Evolutionary conservation across 306 rosid species (phyloP).

Genomic region (Lathyrus aphaca): DNA sequence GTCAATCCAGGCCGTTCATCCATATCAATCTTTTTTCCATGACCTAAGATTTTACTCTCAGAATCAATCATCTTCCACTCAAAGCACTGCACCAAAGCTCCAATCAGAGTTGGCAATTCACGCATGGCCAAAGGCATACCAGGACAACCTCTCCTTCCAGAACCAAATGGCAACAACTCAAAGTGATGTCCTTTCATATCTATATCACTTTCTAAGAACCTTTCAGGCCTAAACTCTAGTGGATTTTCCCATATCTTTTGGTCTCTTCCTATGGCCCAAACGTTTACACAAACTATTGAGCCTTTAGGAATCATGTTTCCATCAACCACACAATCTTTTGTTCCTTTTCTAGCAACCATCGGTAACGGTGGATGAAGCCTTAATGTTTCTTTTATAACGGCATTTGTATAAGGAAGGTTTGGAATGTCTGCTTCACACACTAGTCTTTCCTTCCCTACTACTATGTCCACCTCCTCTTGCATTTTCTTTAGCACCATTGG

Average conservation of each 20-base stretch:
- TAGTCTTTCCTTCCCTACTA: constrained; percentile 36
- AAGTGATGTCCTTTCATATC: background rate
- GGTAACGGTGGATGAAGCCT: constrained; percentile 31
- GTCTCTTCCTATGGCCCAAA: constrained; percentile 59
- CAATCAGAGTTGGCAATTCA: constrained; percentile 43
- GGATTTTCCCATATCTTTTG: constrained; percentile 45
- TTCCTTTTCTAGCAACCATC: constrained; percentile 42
- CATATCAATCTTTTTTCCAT: constrained; percentile 27
- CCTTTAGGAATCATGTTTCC: constrained; percentile 41
- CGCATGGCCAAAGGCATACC: constrained; percentile 51
- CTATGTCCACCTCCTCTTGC: constrained; percentile 47
- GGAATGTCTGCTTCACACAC: constrained; percentile 47
- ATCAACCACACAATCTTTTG: constrained; percentile 33
- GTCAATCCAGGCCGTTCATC: constrained; percentile 55
- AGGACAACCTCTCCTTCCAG: constrained; percentile 60
- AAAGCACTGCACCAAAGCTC: constrained; percentile 54
- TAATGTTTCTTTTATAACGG: constrained; percentile 1
- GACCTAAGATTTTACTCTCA: background rate
- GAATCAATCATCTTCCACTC: constrained; percentile 46
- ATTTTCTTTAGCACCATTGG: constrained; percentile 47
- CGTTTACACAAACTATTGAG: constrained; percentile 34
- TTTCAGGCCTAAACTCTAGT: constrained; percentile 28
- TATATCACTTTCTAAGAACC: background rate
- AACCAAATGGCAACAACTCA: constrained; percentile 37
- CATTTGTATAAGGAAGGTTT: constrained; percentile 54